phyloP scores from a whole-genome alignment of 495 filamentous ascomycete species.

The Neurospora sp. region DNA sequence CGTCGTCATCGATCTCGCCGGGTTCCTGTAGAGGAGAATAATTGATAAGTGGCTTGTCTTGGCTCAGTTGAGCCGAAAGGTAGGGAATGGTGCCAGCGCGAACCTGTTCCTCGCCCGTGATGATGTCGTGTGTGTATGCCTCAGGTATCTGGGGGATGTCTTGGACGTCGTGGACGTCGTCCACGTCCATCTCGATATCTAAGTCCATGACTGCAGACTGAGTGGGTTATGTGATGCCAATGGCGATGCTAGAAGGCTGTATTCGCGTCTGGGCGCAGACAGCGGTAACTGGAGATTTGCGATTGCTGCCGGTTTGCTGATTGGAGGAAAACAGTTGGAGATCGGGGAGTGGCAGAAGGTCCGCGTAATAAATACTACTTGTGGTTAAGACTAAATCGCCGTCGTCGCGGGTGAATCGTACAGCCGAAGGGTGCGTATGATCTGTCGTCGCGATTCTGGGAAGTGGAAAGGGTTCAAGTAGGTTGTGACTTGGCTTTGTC shows the following conservation, averaged over 20 bases:
- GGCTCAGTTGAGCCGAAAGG: constrained; percentile 2
- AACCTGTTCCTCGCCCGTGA: constrained; percentile 28
- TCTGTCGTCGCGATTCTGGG: neutral
- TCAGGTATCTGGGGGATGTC: constrained; percentile 32
- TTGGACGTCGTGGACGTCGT: constrained; percentile 48
- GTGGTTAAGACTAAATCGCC: neutral
- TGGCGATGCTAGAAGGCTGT: neutral
- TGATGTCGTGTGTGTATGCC: constrained; percentile 35
- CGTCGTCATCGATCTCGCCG: constrained; percentile 22
- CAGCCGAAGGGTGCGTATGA: neutral
- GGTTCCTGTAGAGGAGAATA: constrained; percentile 20
- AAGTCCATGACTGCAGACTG: constrained; percentile 50
- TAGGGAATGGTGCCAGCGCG: constrained; percentile 1
- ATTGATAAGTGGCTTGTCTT: constrained; percentile 5
- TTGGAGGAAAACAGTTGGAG: neutral
- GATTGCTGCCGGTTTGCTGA: neutral
- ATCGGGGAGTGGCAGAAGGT: neutral
- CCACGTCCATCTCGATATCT: constrained; percentile 62
- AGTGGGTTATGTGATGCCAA: neutral
- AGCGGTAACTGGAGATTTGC: neutral
- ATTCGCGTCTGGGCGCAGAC: neutral
- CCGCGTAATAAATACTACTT: neutral
- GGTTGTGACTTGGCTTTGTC: neutral
- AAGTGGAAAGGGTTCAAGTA: neutral
- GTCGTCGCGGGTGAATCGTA: neutral